Percentiles rank a stretch among this genome's conserved stretches.
These are phyloP conservation scores for Aspergillus hortae DNA, from an alignment of 2,329 filamentous ascomycete genomes.

Conservation along the genomic window DNA sequence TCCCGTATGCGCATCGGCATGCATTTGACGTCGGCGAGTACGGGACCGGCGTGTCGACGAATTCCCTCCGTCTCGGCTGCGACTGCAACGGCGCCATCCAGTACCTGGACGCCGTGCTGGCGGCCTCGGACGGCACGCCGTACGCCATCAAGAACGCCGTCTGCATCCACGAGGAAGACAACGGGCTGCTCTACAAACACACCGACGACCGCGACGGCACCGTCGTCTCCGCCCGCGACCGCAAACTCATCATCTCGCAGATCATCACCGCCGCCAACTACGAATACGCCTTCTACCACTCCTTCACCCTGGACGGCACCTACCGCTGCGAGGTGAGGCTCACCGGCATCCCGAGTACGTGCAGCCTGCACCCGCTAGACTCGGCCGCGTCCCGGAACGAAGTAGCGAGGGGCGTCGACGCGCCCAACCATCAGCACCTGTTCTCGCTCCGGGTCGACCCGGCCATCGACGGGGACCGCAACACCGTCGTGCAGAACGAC, in stretches of 20 bases:
- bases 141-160: background rate
- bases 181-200: conserved; percentile 58
- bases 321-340: conserved; percentile 87
- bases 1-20: conserved; percentile 43
- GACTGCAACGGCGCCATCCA: conserved; percentile 33
- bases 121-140: conserved; percentile 19
- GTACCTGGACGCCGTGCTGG: conserved; percentile 26
- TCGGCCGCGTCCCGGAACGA: conserved; percentile 60
- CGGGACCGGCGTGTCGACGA: conserved; percentile 47
- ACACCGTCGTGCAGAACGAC: conserved; percentile 39
- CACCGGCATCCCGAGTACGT: conserved; percentile 86
- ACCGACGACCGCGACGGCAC: conserved; percentile 87
- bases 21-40: conserved; percentile 48
- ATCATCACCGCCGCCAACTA: conserved; percentile 95
- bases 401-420: conserved; percentile 61
- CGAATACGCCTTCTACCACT: conserved; percentile 82
- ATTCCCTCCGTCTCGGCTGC: conserved; percentile 43
- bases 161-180: conserved; percentile 6
- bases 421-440: conserved; percentile 68
- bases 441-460: conserved; percentile 65
- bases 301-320: conserved; percentile 84
- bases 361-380: conserved; percentile 59
- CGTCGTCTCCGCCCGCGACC: conserved; percentile 75
- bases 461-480: conserved; percentile 55
- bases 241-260: conserved; percentile 81